A percentile compares a stretch with the other conserved stretches of the same genome.
Conservation (phyloP, 306 rosid genomes). For the Malus domestica region DNA sequence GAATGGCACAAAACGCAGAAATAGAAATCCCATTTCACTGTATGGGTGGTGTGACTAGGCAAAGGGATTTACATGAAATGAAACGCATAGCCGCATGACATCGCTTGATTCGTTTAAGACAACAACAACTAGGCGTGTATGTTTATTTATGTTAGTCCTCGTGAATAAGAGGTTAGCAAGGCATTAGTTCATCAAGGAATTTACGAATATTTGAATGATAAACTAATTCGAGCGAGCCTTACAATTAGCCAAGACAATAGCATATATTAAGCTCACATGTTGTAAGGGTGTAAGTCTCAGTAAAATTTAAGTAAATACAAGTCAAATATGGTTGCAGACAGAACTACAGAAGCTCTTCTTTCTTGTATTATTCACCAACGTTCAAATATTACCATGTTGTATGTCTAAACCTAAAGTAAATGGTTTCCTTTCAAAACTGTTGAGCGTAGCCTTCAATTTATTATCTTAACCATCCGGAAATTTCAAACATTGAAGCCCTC, state of each 20-base stretch:
- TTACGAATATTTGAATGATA: background rate
- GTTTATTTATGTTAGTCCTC: too few species aligned
- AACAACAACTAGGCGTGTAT: too few species aligned
- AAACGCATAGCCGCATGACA: background rate
- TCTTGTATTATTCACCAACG: slow-evolving; percentile 19
- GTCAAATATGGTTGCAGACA: slow-evolving; percentile 1
- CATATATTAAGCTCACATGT: background rate
- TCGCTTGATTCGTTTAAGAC: background rate
- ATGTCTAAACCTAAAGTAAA: slow-evolving; percentile 11
- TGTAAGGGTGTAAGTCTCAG: background rate
- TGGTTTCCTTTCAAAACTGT: slow-evolving; percentile 13
- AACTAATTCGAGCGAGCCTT: too few species aligned
- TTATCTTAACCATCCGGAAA: slow-evolving; percentile 2
- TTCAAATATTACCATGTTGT: slow-evolving; percentile 8
- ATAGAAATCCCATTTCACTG: background rate
- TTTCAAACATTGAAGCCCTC: slow-evolving; percentile 79
- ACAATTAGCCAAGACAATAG: background rate
- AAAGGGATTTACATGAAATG: too few species aligned
- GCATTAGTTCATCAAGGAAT: background rate
- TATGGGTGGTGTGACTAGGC: too few species aligned
- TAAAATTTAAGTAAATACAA: background rate
- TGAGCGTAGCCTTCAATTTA: background rate
- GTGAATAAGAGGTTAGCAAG: background rate
- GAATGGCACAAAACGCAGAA: background rate
- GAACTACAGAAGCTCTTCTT: slow-evolving; percentile 1